Percentiles rank a stretch among this genome's conserved stretches.
Conservation (phyloP, 495 filamentous ascomycete species). For the Penicillium coffeae region DNA sequence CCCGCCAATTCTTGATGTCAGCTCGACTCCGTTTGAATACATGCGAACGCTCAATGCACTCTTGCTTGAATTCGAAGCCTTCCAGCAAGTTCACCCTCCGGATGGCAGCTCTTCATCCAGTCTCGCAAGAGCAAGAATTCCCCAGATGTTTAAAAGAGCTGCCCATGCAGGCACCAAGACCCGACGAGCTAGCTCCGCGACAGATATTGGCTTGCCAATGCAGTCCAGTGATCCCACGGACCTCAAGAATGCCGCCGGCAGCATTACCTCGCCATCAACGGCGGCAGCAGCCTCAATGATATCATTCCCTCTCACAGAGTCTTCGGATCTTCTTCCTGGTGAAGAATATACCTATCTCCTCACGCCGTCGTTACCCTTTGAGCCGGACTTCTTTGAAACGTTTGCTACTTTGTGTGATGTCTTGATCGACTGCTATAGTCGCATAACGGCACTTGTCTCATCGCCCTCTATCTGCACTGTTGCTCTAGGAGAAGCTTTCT, state of each 20-base stretch:
- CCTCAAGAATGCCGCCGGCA: slow-evolving; percentile 42
- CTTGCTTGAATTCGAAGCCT: slow-evolving; percentile 86
- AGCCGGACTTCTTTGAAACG: slow-evolving; percentile 94
- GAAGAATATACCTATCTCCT: slow-evolving; percentile 87
- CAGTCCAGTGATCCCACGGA: slow-evolving; percentile 50
- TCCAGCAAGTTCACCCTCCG: slow-evolving; percentile 77
- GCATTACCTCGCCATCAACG: slow-evolving; percentile 34
- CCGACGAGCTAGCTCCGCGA: slow-evolving; percentile 67
- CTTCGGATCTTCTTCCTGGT: slow-evolving; percentile 54
- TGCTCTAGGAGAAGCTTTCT: slow-evolving; percentile 68
- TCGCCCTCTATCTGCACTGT: slow-evolving; percentile 64
- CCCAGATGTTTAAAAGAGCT: slow-evolving; percentile 82
- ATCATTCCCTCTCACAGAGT: slow-evolving; percentile 47
- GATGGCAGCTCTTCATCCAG: slow-evolving; percentile 66
- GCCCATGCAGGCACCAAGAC: slow-evolving; percentile 59
- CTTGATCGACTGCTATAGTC: slow-evolving; percentile 85
- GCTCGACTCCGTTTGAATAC: slow-evolving; percentile 74
- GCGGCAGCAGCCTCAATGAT: slow-evolving; percentile 38
- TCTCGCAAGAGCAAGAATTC: slow-evolving; percentile 71
- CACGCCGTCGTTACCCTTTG: slow-evolving; percentile 91
- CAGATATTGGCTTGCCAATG: slow-evolving; percentile 61
- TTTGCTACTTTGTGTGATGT: slow-evolving; percentile 98
- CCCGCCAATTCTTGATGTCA: slow-evolving; percentile 82
- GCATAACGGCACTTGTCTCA: slow-evolving; percentile 66
- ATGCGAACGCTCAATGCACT: slow-evolving; percentile 82